Conservation (phyloP, 495 filamentous ascomycete species). For the Lepraria neglecta region DNA sequence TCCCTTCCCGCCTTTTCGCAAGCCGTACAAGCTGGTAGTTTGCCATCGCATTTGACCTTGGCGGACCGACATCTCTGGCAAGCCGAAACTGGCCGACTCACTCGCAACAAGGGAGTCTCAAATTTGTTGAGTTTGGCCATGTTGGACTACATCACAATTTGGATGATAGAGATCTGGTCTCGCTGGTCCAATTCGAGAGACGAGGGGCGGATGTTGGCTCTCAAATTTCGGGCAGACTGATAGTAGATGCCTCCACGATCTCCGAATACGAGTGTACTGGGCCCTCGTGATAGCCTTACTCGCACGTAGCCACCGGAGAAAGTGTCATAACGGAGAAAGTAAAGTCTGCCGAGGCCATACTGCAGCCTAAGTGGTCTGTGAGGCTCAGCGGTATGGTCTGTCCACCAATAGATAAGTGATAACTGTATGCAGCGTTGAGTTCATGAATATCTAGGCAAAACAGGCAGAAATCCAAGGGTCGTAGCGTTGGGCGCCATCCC, state of each 20-base stretch:
- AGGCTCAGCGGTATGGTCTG: no score
- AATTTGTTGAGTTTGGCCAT: constrained; percentile 15
- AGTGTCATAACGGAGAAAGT: not conserved
- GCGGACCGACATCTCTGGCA: constrained; percentile 87
- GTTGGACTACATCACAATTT: not conserved
- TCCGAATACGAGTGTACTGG: not conserved
- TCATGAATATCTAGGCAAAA: no score
- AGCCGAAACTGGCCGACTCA: constrained; percentile 85
- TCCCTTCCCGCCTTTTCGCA: constrained; percentile 80
- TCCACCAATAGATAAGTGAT: no score
- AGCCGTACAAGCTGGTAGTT: constrained; percentile 85
- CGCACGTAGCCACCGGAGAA: not conserved
- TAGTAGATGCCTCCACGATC: not conserved
- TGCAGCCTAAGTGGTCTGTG: no score
- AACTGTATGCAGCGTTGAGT: no score
- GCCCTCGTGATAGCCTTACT: not conserved
- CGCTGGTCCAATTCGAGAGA: not conserved
- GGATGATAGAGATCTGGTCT: not conserved
- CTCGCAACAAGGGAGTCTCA: constrained; percentile 76
- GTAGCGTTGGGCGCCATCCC: no score
- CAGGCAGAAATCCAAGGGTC: no score
- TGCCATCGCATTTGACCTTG: constrained; percentile 95
- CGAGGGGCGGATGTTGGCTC: not conserved
- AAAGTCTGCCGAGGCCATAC: no score
- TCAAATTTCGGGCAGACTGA: not conserved